Evolutionary conservation across 805 yeast genomes (phyloP).

Genomic region (Pichia paraexigua): DNA sequence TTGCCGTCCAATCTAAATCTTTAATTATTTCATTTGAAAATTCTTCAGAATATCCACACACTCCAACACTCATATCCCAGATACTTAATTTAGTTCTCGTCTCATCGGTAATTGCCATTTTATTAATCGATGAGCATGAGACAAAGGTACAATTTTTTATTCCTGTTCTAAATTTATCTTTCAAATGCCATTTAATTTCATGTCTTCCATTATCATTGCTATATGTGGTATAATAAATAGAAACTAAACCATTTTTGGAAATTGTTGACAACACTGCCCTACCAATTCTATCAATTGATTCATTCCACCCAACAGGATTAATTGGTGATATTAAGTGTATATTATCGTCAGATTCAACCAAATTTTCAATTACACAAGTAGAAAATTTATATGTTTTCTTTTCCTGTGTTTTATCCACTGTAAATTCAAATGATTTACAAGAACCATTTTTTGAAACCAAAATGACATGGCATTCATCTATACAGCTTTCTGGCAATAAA

Average conservation of each 20-base stretch:
- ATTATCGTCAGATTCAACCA: constrained; percentile 27
- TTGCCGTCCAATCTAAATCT: constrained; percentile 87
- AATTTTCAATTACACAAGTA: constrained; percentile 18
- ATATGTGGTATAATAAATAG: constrained; percentile 38
- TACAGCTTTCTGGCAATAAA: constrained; percentile 29
- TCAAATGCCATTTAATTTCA: constrained; percentile 44
- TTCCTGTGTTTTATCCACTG: constrained; percentile 18
- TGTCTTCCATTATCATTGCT: constrained; percentile 1
- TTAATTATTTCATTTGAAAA: constrained; percentile 34
- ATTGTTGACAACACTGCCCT: constrained; percentile 52
- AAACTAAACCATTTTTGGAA: constrained; percentile 41
- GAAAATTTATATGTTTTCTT: constrained; percentile 24
- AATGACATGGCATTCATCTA: constrained; percentile 35
- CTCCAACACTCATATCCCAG: constrained; percentile 71
- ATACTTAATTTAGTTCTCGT: constrained; percentile 45
- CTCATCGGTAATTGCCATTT: constrained; percentile 65
- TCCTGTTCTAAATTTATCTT: constrained; percentile 47
- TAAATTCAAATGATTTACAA: constrained; percentile 36
- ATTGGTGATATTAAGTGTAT: constrained; percentile 36
- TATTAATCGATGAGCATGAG: constrained; percentile 69
- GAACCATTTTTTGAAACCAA: constrained; percentile 37
- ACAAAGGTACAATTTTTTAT: constrained; percentile 43
- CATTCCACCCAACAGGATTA: constrained; percentile 58
- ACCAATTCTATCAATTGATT: constrained; percentile 22
- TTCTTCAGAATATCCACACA: constrained; percentile 53